Percentiles rank a stretch among this genome's conserved stretches.
These are phyloP conservation scores for Tolypocladium pustulatum DNA, from an alignment of 2,329 filamentous ascomycete species.

Conservation along the genomic window DNA sequence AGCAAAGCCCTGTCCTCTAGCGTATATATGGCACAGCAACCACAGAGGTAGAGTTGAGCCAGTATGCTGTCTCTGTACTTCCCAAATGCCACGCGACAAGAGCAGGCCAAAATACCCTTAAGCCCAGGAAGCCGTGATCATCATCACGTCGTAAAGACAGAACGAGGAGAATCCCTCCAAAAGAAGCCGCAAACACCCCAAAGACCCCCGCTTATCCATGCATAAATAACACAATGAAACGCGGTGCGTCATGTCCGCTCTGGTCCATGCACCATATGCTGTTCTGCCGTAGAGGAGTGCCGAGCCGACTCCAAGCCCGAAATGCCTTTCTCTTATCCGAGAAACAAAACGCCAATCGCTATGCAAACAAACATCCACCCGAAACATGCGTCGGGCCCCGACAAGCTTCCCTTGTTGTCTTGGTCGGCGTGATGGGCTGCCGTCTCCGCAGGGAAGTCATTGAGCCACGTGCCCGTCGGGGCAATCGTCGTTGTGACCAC, in stretches of 20 bases:
- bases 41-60: neutral
- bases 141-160: neutral
- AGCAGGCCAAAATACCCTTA: neutral
- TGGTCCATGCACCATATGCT: neutral
- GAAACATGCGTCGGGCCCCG: slow-evolving; percentile 8
- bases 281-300: neutral
- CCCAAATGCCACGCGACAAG: neutral
- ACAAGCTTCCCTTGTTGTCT: slow-evolving; percentile 9
- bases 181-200: neutral
- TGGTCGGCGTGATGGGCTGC: slow-evolving; percentile 8
- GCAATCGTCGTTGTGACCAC: slow-evolving; percentile 31
- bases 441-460: slow-evolving; percentile 15
- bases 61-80: neutral
- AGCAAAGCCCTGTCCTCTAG: neutral
- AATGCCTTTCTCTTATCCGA: slow-evolving; percentile 12
- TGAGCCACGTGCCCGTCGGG: slow-evolving; percentile 15
- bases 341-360: slow-evolving; percentile 27
- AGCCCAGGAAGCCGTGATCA: neutral
- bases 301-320: neutral
- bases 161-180: neutral
- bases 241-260: neutral
- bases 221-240: neutral
- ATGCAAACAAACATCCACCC: slow-evolving; percentile 20
- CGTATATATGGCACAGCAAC: neutral
- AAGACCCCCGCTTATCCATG: neutral